Conservation (phyloP, 75 land plant genomes). For the Pinus taeda region DNA sequence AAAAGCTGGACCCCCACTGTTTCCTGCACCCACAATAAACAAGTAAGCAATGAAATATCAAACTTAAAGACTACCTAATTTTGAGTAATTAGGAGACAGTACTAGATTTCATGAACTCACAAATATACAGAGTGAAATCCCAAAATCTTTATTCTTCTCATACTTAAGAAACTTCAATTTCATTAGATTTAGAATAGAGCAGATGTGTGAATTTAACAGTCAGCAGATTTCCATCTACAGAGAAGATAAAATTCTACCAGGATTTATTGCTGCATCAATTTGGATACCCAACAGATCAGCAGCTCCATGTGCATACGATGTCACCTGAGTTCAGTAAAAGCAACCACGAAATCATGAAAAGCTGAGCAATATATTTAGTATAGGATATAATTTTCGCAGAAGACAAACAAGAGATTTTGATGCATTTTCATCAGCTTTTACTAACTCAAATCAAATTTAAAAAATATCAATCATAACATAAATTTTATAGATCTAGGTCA, state of each 20-base stretch:
- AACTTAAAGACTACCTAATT: not conserved
- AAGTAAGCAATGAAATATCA: not conserved
- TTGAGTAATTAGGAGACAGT: not conserved
- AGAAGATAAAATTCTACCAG: slow-evolving; percentile 45
- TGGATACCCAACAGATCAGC: slow-evolving; percentile 91
- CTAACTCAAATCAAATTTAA: no score
- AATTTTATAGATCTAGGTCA: no score
- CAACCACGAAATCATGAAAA: not conserved
- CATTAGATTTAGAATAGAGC: not conserved
- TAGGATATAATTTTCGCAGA: not conserved
- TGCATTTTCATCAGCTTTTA: not conserved
- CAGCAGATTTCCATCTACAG: not conserved
- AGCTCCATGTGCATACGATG: slow-evolving; percentile 95
- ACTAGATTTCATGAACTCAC: not conserved
- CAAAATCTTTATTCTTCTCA: no score
- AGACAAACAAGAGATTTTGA: not conserved
- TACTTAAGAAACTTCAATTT: not conserved
- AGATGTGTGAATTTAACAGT: not conserved
- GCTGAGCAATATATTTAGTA: not conserved
- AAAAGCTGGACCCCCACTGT: slow-evolving; percentile 99
- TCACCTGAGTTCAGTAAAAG: slow-evolving; percentile 53
- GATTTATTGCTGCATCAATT: slow-evolving; percentile 98
- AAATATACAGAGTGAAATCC: not conserved
- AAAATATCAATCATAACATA: no score
- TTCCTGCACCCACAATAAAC: slow-evolving; percentile 50